Percentiles rank a stretch among this genome's conserved stretches.
Evolutionary conservation across 805 yeast species (phyloP).

Genomic region (Candida tallmaniae): DNA sequence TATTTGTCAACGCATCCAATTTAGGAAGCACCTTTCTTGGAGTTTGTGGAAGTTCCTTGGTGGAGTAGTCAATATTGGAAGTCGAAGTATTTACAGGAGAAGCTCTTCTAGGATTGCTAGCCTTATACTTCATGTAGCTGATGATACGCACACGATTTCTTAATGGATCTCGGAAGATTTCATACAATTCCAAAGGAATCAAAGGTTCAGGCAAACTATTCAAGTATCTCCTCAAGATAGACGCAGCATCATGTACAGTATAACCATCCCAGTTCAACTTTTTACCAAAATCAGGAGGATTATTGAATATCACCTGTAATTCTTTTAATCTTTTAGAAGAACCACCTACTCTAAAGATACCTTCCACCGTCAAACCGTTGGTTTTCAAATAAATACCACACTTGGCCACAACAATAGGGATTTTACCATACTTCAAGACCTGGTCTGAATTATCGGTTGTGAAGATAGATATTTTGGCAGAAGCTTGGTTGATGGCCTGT

Average conservation of each 20-base stretch:
- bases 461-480: constrained; percentile 66
- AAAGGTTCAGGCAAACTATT: constrained; percentile 90
- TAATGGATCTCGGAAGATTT: constrained; percentile 74
- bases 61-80: background rate
- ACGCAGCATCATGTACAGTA: constrained; percentile 96
- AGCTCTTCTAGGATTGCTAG: constrained; percentile 32
- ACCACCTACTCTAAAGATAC: constrained; percentile 92
- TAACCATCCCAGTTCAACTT: constrained; percentile 88
- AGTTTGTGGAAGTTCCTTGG: background rate
- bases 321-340: constrained; percentile 83
- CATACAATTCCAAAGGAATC: constrained; percentile 74
- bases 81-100: background rate
- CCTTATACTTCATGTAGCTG: constrained; percentile 60
- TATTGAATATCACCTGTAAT: constrained; percentile 74
- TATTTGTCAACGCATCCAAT: background rate
- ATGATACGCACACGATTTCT: constrained; percentile 57
- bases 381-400: constrained; percentile 85
- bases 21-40: background rate
- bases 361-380: constrained; percentile 76
- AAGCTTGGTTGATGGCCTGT: constrained; percentile 68
- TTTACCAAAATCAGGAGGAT: constrained; percentile 88
- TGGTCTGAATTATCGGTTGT: constrained; percentile 51
- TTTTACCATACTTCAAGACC: constrained; percentile 74
- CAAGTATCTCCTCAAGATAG: constrained; percentile 77
- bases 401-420: constrained; percentile 92